Conservation (phyloP, 164 flowering plant genomes). For the Umbilicus rupestris region DNA sequence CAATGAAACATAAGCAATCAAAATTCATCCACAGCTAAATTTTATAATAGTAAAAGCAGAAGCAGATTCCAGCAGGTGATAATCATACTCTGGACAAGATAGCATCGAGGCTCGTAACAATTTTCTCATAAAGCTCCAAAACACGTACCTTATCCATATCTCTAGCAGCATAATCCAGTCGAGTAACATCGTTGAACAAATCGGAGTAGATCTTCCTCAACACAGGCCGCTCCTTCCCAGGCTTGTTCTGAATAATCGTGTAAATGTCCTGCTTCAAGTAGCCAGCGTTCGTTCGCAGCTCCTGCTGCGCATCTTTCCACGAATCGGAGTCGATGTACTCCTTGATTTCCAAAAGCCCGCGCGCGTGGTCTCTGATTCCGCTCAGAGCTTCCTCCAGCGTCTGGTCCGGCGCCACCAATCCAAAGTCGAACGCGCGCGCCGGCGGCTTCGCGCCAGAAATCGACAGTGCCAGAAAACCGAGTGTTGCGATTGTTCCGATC, state of each 20-base stretch:
- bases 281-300: constrained; percentile 38
- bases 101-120: constrained; percentile 17
- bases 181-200: constrained; percentile 52
- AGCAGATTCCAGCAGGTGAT: no score
- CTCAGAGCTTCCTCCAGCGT: constrained; percentile 52
- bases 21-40: background rate
- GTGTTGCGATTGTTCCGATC: background rate
- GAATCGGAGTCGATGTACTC: constrained; percentile 32
- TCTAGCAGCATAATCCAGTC: constrained; percentile 72
- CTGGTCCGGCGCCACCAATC: constrained; percentile 49
- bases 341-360: constrained; percentile 33
- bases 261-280: constrained; percentile 53
- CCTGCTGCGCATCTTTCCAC: constrained; percentile 59
- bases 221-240: constrained; percentile 46
- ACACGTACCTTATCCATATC: constrained; percentile 38
- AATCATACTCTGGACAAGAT: background rate
- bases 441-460: constrained; percentile 1
- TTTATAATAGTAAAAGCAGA: no score
- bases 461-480: constrained; percentile 15
- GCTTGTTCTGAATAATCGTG: constrained; percentile 60
- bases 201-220: constrained; percentile 52
- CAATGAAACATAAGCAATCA: background rate
- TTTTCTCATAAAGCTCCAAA: constrained; percentile 34
- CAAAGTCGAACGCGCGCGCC: constrained; percentile 36
- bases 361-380: constrained; percentile 33